Base-by-base conservation (phyloP, 2,329 filamentous ascomycete genomes). In the Botryosphaeria dothidea region DNA sequence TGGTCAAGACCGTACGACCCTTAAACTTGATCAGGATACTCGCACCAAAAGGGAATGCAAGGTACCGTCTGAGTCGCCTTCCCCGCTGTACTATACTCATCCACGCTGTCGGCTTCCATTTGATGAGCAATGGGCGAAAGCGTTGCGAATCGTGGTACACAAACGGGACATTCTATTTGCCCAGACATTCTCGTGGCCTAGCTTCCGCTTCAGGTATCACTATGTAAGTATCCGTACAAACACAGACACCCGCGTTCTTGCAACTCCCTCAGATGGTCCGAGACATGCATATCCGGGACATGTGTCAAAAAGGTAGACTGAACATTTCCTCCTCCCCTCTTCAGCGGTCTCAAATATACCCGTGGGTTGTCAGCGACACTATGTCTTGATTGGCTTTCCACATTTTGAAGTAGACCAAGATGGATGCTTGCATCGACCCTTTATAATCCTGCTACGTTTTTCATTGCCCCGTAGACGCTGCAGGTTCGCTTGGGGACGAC, bases 401-500 rank as follows among this genome's bases (percentile, higher is more conserved):
- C 54, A 57, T 57, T 57, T 57, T 57, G 8, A 29, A 57, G 36
- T 43, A 57, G 54, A 57, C 54, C 54, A 57, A 57, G 54, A 57
- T 19, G 8, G 54, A 57, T 57, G 54, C 54, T 57, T 57, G 36
- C 54, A 57, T 43, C 54, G 54, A 57, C 54, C 54, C 15, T 17
- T 57, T 57, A 57, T 57, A 57, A 57, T 57, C 54, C 54, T 57
- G 54, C 54, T 57, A 36, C 54, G 54, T 57, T 57, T 17, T 57
- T 57, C 31, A 27, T 21, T 52, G n/a, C 36, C 29, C 54, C 21
- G 21, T 36, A n/a, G 54, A 57, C 36, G 54, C 38, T 57, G 54
- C 54, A 57, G 54, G 54, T 57, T 57, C 54, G 54, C 54, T 57
- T 57, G 54, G 54, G 54, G 54, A 43, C 54, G 54, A 57, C 54